phyloP scores from a whole-genome alignment of 129 eudicot genomes.

The Flaveria trinervia region DNA sequence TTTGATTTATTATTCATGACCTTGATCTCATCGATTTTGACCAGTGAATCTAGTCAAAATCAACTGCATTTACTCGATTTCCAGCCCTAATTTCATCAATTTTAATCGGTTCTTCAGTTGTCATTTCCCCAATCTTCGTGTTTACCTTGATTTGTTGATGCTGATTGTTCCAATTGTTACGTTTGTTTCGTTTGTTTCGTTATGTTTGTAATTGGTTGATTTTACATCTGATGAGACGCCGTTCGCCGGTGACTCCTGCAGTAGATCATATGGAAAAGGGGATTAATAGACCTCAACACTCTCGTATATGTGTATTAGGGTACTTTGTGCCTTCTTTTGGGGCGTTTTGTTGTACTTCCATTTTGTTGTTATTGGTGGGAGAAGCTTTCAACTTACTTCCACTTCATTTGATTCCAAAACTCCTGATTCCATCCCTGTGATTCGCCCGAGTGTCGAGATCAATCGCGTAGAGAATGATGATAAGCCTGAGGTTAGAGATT shows the following conservation, averaged over 20 bases:
- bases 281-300: slow-evolving; percentile 45
- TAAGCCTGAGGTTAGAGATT: neutral
- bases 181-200: neutral
- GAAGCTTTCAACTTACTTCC: slow-evolving; percentile 35
- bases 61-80: slow-evolving; percentile 10
- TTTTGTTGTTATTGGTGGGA: slow-evolving; percentile 66
- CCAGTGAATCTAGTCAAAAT: slow-evolving; percentile 8
- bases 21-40: slow-evolving; percentile 23
- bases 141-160: neutral
- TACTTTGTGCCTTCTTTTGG: slow-evolving; percentile 74
- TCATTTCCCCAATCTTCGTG: neutral
- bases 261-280: slow-evolving; percentile 74
- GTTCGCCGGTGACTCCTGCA: slow-evolving; percentile 44
- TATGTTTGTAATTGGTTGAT: slow-evolving; percentile 24
- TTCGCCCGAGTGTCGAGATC: slow-evolving; percentile 18
- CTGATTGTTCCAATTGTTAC: too few species aligned
- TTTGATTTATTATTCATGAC: slow-evolving; percentile 16
- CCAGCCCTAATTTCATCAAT: slow-evolving; percentile 8
- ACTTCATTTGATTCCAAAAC: slow-evolving; percentile 18
- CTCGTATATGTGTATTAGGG: slow-evolving; percentile 68
- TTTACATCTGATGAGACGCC: slow-evolving; percentile 73
- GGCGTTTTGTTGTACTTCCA: slow-evolving; percentile 69
- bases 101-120: neutral
- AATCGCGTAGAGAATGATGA: neutral
- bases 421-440: slow-evolving; percentile 24